Evolutionary conservation across 441 rosid species (phyloP).

Genomic region (Pelargonium fulgidum): DNA sequence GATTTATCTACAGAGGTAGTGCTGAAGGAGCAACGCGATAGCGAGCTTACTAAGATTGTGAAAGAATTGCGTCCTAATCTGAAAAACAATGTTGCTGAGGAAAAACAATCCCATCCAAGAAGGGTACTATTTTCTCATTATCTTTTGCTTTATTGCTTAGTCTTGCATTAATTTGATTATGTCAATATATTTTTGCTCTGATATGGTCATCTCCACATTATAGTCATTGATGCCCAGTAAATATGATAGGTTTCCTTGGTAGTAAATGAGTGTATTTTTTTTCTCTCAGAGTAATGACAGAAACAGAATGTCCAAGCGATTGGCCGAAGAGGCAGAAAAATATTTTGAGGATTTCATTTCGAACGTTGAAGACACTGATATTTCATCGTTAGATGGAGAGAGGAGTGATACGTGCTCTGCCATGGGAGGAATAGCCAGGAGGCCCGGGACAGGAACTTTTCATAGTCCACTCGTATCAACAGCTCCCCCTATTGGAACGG

Average conservation of each 20-base stretch:
- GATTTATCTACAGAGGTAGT: slow-evolving; percentile 57
- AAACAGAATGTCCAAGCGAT: slow-evolving; percentile 57
- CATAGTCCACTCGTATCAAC: slow-evolving; percentile 33
- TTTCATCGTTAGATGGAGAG: slow-evolving; percentile 89
- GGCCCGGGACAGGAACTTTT: slow-evolving; percentile 24
- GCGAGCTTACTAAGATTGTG: slow-evolving; percentile 53
- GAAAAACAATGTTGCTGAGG: slow-evolving; percentile 29
- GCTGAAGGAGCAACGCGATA: slow-evolving; percentile 59
- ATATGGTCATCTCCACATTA: too few relatives aligned
- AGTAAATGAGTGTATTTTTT: too few relatives aligned
- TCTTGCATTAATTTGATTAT: too few relatives aligned
- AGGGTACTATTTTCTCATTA: slow-evolving; percentile 35
- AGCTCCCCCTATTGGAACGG: slow-evolving; percentile 57
- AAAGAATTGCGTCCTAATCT: slow-evolving; percentile 53
- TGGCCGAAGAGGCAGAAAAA: slow-evolving; percentile 87
- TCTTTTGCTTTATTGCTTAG: not conserved
- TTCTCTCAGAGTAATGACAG: slow-evolving; percentile 48
- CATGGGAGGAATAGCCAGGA: slow-evolving; percentile 45
- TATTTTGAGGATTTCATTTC: slow-evolving; percentile 81
- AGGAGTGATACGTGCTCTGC: slow-evolving; percentile 82
- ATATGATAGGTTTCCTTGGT: too few relatives aligned
- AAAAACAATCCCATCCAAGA: slow-evolving; percentile 37
- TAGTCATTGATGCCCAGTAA: too few relatives aligned
- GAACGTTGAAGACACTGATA: slow-evolving; percentile 85
- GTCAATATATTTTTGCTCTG: too few relatives aligned